Conservation (phyloP, 192 early-diverging fungal genomes). For the Backusella tarrabulga region DNA sequence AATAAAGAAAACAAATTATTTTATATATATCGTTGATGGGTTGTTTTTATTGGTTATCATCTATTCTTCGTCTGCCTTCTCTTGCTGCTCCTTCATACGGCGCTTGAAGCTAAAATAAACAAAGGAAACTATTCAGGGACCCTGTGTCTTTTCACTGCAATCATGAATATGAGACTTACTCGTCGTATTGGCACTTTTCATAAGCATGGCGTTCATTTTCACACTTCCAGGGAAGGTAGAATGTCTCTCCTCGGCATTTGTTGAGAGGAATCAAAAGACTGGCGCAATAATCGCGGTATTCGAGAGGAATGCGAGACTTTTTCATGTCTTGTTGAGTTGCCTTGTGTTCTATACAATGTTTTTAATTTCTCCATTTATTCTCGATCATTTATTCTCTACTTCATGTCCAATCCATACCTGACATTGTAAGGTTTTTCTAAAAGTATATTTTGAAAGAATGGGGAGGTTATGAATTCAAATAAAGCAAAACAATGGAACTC, state of each 20-base stretch:
- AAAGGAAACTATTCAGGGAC: not conserved
- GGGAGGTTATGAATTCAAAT: not conserved
- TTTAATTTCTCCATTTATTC: no score
- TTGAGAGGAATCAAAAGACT: constrained; percentile 88
- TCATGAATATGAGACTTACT: no score
- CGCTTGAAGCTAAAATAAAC: constrained; percentile 33
- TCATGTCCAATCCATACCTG: not conserved
- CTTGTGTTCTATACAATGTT: constrained; percentile 29
- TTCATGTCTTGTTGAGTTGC: constrained; percentile 85
- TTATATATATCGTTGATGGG: not conserved
- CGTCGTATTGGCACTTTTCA: constrained; percentile 96
- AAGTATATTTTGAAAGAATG: not conserved
- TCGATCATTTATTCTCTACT: not conserved
- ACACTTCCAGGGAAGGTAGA: constrained; percentile 94
- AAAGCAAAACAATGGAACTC: not conserved
- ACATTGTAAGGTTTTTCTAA: not conserved
- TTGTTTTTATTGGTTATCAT: constrained; percentile 5
- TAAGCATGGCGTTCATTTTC: constrained; percentile 83
- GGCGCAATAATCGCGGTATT: constrained; percentile 93
- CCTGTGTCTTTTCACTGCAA: not conserved
- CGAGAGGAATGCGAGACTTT: constrained; percentile 78
- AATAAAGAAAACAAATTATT: not conserved
- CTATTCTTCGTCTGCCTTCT: constrained; percentile 32
- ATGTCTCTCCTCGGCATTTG: constrained; percentile 84
- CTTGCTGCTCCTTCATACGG: constrained; percentile 34